Base-by-base conservation (phyloP, 352 stramenopile genomes). In the Peronosclerospora sorghi region DNA sequence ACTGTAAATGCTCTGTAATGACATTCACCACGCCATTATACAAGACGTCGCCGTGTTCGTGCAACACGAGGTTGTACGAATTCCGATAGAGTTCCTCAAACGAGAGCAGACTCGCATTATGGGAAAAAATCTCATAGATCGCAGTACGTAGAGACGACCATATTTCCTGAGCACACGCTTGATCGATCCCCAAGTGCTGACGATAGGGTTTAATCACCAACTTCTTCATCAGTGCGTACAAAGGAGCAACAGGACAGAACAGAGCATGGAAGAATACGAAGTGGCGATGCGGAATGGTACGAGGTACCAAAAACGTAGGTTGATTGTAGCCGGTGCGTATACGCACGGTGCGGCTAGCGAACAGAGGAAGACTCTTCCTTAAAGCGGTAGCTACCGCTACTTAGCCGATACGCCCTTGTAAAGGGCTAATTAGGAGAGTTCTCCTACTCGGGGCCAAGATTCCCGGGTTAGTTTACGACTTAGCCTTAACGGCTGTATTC, bases 41-140 rank as follows among this genome's bases (percentile, higher is more conserved):
- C 5, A 99, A 68, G 55, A 98, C 54, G 32, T 97, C 90, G 5
- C 96, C 96, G 53, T 99, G 94, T 67, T 98, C 99, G 64, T 99
- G 94, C 15, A 99, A 68, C 13, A 99, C 96, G 13, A 99, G 69
- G 62, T 99, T 98, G 68, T 99, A 99, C 35, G 95, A 96, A 59
- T 97, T 98, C 10, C 91, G 71, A 54, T 99, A 99, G 1, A 99
- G 74, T 57, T 98, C 95, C 63, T 99, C 96, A 51, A 98, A 99
- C 49, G 79, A 96, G 9, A 99, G 56, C 13, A 87, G 65, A 36
- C 88, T 98, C 1, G 95, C 94, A 62, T 98, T 98, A 51, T 97
- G 91, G 28, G 94, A 95, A 73, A 98, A 96, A 54, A 99, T 98
- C 65, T 98, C 94, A 63, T 96, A 82, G 56, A 99, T 98, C 7